Percentiles rank a stretch among this genome's conserved stretches.
Conservation (phyloP, 108 stramenopile genomes). For the Conticribra weissflogii region DNA sequence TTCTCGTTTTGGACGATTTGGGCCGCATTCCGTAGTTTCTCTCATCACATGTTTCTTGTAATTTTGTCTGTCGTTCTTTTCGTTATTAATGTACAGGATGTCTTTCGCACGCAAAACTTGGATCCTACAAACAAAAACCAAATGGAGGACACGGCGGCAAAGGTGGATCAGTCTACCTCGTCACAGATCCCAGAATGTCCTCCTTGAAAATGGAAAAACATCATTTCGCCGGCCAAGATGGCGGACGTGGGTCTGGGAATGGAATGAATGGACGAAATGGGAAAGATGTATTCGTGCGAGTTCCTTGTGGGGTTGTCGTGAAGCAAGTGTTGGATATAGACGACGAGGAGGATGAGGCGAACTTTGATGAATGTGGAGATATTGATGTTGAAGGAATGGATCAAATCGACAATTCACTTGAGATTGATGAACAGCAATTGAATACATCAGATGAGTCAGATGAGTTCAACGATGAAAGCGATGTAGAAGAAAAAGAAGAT, state of each 20-base stretch:
- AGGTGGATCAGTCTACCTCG: slow-evolving; percentile 76
- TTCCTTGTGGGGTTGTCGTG: slow-evolving; percentile 88
- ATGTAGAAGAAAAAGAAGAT: slow-evolving; percentile 10
- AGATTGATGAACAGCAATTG: slow-evolving; percentile 12
- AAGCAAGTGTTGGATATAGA: slow-evolving; percentile 64
- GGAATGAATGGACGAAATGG: slow-evolving; percentile 71
- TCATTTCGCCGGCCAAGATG: slow-evolving; percentile 69
- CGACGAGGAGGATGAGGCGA: slow-evolving; percentile 30
- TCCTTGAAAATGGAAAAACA: slow-evolving; percentile 56
- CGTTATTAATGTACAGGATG: slow-evolving; percentile 45
- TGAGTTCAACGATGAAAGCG: background rate
- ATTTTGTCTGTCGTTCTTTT: background rate
- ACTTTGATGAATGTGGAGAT: slow-evolving; percentile 11
- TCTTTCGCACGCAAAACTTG: slow-evolving; percentile 54
- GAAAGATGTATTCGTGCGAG: slow-evolving; percentile 66
- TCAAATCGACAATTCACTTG: slow-evolving; percentile 29
- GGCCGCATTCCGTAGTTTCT: no score
- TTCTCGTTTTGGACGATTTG: no score
- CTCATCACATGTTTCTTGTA: no score
- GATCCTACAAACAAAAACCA: slow-evolving; percentile 64
- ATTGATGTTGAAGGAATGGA: slow-evolving; percentile 19
- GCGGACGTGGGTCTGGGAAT: slow-evolving; percentile 60
- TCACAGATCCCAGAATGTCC: slow-evolving; percentile 73
- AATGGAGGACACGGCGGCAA: slow-evolving; percentile 87
- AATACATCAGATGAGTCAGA: slow-evolving; percentile 12